These are phyloP conservation scores for Populus simonii DNA, from an alignment of 345 rosid genomes.

Conservation along the genomic window DNA sequence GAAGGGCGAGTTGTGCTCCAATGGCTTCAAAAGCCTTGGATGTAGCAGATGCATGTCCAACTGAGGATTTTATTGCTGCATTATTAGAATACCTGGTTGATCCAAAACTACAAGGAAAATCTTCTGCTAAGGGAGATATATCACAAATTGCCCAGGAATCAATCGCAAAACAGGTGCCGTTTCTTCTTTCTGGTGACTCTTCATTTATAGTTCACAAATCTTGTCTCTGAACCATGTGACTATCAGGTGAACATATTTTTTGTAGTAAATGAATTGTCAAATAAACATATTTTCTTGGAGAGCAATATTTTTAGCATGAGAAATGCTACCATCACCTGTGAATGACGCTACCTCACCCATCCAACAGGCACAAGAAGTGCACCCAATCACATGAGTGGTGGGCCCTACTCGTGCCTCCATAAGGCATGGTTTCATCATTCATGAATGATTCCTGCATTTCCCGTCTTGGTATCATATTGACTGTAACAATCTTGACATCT, in stretches of 20 bases:
- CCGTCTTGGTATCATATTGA: background rate
- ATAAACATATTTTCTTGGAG: background rate
- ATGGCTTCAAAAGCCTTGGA: conserved; percentile 16
- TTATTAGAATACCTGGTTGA: conserved; percentile 62
- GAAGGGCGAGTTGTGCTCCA: background rate
- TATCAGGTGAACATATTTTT: too few species aligned
- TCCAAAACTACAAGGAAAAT: conserved; percentile 54
- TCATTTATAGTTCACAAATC: background rate
- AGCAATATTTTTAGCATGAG: background rate
- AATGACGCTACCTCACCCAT: background rate
- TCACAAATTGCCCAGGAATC: conserved; percentile 39
- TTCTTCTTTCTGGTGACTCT: background rate
- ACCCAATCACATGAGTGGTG: background rate
- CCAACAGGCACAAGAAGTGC: background rate
- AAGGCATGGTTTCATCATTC: background rate
- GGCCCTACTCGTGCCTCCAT: background rate
- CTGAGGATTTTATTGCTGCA: conserved; percentile 61
- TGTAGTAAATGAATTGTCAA: background rate
- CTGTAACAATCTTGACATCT: background rate
- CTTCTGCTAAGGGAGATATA: conserved; percentile 34
- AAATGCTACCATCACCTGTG: background rate
- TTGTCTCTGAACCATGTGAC: too few species aligned
- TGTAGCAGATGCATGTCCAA: conserved; percentile 43
- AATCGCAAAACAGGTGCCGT: conserved; percentile 68
- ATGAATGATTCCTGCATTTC: background rate